These are phyloP conservation scores for Volutella citrinella DNA, from an alignment of 2,329 filamentous ascomycete genomes.

Conservation along the genomic window DNA sequence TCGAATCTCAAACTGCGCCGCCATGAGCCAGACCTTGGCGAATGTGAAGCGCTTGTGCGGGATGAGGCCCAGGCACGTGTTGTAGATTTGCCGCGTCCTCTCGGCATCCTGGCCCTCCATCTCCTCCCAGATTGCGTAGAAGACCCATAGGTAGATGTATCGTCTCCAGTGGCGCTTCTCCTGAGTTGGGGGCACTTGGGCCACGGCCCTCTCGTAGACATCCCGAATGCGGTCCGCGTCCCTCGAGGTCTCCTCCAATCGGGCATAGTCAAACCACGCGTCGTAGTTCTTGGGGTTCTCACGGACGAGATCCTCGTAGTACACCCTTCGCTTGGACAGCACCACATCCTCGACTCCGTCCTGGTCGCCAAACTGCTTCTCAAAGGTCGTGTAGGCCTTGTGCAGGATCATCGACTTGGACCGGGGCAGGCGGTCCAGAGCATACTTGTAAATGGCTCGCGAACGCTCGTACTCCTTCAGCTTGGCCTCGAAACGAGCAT, in stretches of 20 bases:
- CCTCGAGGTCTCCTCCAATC: constrained; percentile 81
- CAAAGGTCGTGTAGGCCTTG: constrained; percentile 94
- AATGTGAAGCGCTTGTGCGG: constrained; percentile 98
- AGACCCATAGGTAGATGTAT: constrained; percentile 97
- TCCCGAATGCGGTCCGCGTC: constrained; percentile 83
- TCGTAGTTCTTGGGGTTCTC: constrained; percentile 97
- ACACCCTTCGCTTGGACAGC: constrained; percentile 84
- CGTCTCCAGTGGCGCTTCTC: constrained; percentile 97
- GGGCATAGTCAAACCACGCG: constrained; percentile 92
- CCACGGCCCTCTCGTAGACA: constrained; percentile 92
- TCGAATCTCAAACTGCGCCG: constrained; percentile 88
- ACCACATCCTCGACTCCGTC: constrained; percentile 96
- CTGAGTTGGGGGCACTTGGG: constrained; percentile 89
- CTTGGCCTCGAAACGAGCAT: constrained; percentile 91
- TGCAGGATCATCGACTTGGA: constrained; percentile 83
- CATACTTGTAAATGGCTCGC: constrained; percentile 94
- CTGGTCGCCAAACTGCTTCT: constrained; percentile 93
- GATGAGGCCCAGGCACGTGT: constrained; percentile 80
- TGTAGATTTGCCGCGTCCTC: constrained; percentile 85
- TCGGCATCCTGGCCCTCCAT: constrained; percentile 75
- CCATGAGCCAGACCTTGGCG: constrained; percentile 92
- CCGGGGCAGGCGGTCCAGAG: constrained; percentile 84
- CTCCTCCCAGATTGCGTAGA: constrained; percentile 96
- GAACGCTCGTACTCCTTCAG: constrained; percentile 93
- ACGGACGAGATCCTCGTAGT: constrained; percentile 92